Base-by-base conservation (phyloP, 2,329 filamentous ascomycete genomes). In the Dendrostoma leiphaemia region DNA sequence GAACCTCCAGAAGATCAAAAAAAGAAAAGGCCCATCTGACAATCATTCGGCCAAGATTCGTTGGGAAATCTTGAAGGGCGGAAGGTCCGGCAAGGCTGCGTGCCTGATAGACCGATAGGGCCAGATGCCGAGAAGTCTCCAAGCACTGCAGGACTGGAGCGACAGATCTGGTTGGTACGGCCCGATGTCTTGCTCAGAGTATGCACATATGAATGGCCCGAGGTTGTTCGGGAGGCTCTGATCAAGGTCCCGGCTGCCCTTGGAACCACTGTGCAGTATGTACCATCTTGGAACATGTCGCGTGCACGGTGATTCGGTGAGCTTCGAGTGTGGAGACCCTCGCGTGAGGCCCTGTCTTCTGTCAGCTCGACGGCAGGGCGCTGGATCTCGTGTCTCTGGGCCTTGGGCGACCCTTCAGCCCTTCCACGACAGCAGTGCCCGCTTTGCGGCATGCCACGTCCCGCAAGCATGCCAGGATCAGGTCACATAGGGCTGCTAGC, bases 401-500 rank as follows among this genome's bases (percentile, higher is more conserved):
- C n/a, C n/a, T n/a, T n/a, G n/a, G n/a, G n/a, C n/a, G n/a, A n/a
- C n/a, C n/a, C n/a, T n/a, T n/a, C n/a, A n/a, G n/a, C n/a, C n/a
- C n/a, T n/a, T n/a, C n/a, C n/a, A n/a, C n/a, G n/a, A 26, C 9
- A 12, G 28, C 13, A 28, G 41, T 15, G 43, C 41, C 48, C 38
- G 53, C 53, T 47, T 21, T 48, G 53, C n/a, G n/a, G n/a, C n/a
- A n/a, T n/a, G n/a, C 53, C 53, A 31, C 26, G 43, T 37, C 51
- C 43, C 35, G 43, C 48, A 9, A 7, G 40, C 8, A n/a, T 26
- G 26, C 23, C 23, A 26, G 15, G 35, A 23, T 15, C n/a, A 23
- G 9, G 26, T 24, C n/a, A 13, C 26, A 15, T 45, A 45, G 41
- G 41, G 24, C 26, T n/a, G n/a, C n/a, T n/a, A n/a, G n/a, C n/a